Evolutionary conservation across 257 asterid species (phyloP).

Genomic region (Thymus mandschuricus): DNA sequence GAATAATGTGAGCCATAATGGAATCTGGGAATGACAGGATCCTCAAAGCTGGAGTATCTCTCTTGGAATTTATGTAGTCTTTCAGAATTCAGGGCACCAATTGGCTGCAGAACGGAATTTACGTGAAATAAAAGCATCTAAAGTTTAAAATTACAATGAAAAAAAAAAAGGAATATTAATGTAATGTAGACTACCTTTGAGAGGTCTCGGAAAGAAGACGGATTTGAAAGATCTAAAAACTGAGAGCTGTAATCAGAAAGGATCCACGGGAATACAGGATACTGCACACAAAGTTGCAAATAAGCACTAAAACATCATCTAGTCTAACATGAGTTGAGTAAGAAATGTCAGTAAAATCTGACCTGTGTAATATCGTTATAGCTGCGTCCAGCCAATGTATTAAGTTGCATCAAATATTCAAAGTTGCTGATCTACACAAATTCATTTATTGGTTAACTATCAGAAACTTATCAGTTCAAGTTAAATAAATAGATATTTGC

Average conservation of each 20-base stretch:
- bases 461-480: slow-evolving; percentile 28
- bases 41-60: slow-evolving; percentile 93
- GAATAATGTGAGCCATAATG: slow-evolving; percentile 99
- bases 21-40: slow-evolving; percentile 94
- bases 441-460: slow-evolving; percentile 29
- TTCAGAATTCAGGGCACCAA: slow-evolving; percentile 90
- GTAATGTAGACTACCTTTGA: slow-evolving; percentile 66
- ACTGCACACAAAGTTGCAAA: slow-evolving; percentile 59
- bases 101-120: slow-evolving; percentile 66
- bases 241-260: slow-evolving; percentile 88
- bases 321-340: slow-evolving; percentile 23
- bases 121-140: slow-evolving; percentile 28
- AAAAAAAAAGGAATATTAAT: background rate
- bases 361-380: slow-evolving; percentile 98
- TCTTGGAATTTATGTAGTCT: slow-evolving; percentile 86
- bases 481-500: slow-evolving; percentile 27
- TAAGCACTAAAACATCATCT: slow-evolving; percentile 24
- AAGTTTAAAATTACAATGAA: background rate
- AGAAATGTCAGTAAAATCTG: slow-evolving; percentile 27
- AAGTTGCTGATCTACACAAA: slow-evolving; percentile 93
- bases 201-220: slow-evolving; percentile 93
- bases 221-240: slow-evolving; percentile 73
- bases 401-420: slow-evolving; percentile 97
- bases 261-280: slow-evolving; percentile 99
- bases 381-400: slow-evolving; percentile 97